A percentile compares a stretch with the other conserved stretches of the same genome.
Evolutionary conservation across 2,329 filamentous ascomycete species (phyloP).

Genomic region (Fusarium domesticum): DNA sequence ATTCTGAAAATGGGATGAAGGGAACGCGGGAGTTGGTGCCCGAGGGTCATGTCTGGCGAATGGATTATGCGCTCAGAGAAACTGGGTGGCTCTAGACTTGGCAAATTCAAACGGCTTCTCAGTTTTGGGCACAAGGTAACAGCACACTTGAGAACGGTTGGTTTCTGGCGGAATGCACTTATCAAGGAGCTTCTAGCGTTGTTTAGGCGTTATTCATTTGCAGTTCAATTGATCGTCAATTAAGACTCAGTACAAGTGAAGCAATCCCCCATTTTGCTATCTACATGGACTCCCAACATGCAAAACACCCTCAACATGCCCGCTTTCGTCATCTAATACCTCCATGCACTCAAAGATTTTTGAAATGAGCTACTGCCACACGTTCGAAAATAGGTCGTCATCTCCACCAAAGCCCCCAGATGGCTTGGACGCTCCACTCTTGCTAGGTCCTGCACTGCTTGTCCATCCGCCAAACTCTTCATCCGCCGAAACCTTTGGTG

Average conservation of each 20-base stretch:
- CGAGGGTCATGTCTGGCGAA: too few species aligned
- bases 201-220: constrained; percentile 22
- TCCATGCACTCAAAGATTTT: constrained; percentile 4
- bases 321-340: constrained; percentile 27
- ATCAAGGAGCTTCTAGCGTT: constrained; percentile 9
- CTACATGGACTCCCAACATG: constrained; percentile 35
- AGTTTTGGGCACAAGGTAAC: background rate
- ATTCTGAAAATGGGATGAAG: constrained; percentile 40
- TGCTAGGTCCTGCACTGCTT: constrained; percentile 57
- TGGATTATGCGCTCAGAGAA: too few species aligned
- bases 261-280: constrained; percentile 23
- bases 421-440: constrained; percentile 47
- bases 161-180: background rate
- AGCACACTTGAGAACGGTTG: background rate
- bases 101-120: too few species aligned
- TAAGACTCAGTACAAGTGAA: constrained; percentile 17
- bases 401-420: constrained; percentile 60
- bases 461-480: constrained; percentile 97
- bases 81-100: too few species aligned
- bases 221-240: constrained; percentile 8
- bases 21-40: background rate
- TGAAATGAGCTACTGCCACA: constrained; percentile 67
- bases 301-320: constrained; percentile 34
- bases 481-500: constrained; percentile 75
- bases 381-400: constrained; percentile 93